Base-by-base conservation (phyloP, 2,329 filamentous ascomycete species). In the Paradendryphiella salina region DNA sequence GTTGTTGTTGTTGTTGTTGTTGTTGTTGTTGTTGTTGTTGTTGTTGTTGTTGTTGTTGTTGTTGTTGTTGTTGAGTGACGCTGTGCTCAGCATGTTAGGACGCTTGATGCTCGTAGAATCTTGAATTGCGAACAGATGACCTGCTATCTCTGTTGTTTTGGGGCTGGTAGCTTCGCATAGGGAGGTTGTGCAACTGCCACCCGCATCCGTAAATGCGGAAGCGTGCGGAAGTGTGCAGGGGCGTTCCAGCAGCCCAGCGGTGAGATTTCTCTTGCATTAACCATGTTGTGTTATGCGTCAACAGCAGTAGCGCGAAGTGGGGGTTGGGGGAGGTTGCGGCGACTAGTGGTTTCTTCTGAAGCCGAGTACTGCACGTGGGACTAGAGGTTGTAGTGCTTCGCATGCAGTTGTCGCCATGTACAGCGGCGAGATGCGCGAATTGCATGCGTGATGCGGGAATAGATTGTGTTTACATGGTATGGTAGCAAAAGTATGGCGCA, bases 231-330 rank as follows among this genome's bases (percentile, higher is more conserved):
- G 51, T 41, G 33, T 57, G 54, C 56, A 57, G 60, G 55, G 63
- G 56, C 48, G 63, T 64, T 65, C 61, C 61, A 64, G 38, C n/a
- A 38, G 34, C 21, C 35, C 18, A 43, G 50, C 17, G 49, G 51
- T 49, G 52, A 47, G 46, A 47, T 28, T 14, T 47, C 8, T 46
- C 15, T 38, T 41, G 56, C 50, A 54, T 42, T 52, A 52, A 53
- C 54, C 35, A 46, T 53, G 57, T 31, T 49, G 57, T 60, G 56
- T 47, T 48, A 54, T 61, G 55, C 49, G 49, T 55, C 46, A 44
- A 44, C 28, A 40, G 46, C 46, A 23, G 52, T 54, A 55, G 57
- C 56, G 55, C 57, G 31, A 56, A 33, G 52, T 50, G 42, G 39
- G 49, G 49, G 53, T 34, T 32, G 41, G 35, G 29, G 40, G 34